Evolutionary conservation across 1,139 yeast genomes (phyloP), one percentile per base, ranked within the genome.

Genomic region (Pichia sp.): DNA sequence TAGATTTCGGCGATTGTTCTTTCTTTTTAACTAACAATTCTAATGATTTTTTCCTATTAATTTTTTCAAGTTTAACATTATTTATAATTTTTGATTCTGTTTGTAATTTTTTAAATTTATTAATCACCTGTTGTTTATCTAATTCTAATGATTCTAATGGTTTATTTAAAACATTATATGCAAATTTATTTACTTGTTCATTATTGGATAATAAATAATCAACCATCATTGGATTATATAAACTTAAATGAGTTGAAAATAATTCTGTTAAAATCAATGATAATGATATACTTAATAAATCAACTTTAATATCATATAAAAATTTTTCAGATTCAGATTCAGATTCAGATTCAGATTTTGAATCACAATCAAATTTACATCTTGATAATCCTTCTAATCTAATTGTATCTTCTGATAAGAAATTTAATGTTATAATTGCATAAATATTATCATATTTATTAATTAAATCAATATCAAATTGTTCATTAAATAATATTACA

Each of bases 401-500:
- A 9, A 60, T 42, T 1, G 43, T 45, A 22, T 51, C 50, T n/a
- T 41, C 48, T 11, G 50, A 52, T 3, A 53, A 42, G 40, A 71
- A 65, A 38, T 60, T 64, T 1, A 75, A 68, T 22, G 73, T 67
- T n/a, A 75, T 53, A 4, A 73, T 75, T 2, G 72, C 74, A 44
- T 64, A 67, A 10, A 74, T 54, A n/a, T 62, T 58, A 43, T n/a
- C n/a, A n/a, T 69, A 58, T 16, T 61, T 54, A 1, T 56, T 50
- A 18, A 80, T 54, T 1, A 66, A 40, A 1, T 57, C 51, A 18
- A 55, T 47, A 16, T 65, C 56, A 3, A 70, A 64, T 6, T 61
- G 58, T 41, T 68, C 68, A 53, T 86, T 87, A 49, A 88, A 66
- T 47, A 83, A 76, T 14, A 89, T 57, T 0, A 79, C 78, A 49